A percentile compares a stretch with the other conserved stretches of the same genome.
These are phyloP conservation scores for Fusarium citri DNA, from an alignment of 2,329 filamentous ascomycete species.

Conservation along the genomic window DNA sequence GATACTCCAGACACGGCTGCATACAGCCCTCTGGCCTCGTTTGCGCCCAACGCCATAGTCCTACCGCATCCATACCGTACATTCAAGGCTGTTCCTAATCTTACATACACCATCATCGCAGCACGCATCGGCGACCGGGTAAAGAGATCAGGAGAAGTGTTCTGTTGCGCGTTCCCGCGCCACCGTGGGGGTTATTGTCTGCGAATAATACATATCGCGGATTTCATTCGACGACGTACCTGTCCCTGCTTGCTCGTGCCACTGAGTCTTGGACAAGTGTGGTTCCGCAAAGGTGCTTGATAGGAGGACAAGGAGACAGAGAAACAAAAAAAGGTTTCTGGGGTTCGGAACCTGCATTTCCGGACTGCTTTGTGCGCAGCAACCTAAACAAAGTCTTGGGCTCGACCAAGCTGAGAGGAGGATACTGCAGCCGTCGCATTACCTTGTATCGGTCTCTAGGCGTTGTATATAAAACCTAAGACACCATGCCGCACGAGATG, in stretches of 20 bases:
- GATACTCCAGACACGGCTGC: slow-evolving; percentile 43
- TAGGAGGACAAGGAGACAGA: slow-evolving; percentile 41
- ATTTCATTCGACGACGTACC: slow-evolving; percentile 38
- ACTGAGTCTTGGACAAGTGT: slow-evolving; percentile 50
- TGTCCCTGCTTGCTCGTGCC: slow-evolving; percentile 48
- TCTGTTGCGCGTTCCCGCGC: slow-evolving; percentile 34
- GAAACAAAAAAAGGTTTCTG: slow-evolving; percentile 39
- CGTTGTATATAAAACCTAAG: slow-evolving; percentile 62
- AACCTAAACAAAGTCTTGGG: slow-evolving; percentile 31
- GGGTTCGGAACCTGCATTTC: slow-evolving; percentile 49
- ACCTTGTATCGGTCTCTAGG: slow-evolving; percentile 28
- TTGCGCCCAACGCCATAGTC: slow-evolving; percentile 41
- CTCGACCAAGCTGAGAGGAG: slow-evolving; percentile 40
- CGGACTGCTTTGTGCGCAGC: slow-evolving; percentile 47
- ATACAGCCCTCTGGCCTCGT: slow-evolving; percentile 38
- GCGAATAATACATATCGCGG: slow-evolving; percentile 30
- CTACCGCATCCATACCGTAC: slow-evolving; percentile 35
- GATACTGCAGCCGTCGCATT: slow-evolving; percentile 38
- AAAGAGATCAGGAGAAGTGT: slow-evolving; percentile 29
- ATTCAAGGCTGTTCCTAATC: slow-evolving; percentile 19
- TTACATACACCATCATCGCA: slow-evolving; percentile 34
- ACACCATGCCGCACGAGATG: slow-evolving; percentile 67
- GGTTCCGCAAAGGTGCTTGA: slow-evolving; percentile 49
- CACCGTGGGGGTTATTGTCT: slow-evolving; percentile 40
- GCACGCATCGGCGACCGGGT: slow-evolving; percentile 26